Evolutionary conservation across 148 eudicot genomes (phyloP).

Genomic region (Fagopyrum homotropicum): DNA sequence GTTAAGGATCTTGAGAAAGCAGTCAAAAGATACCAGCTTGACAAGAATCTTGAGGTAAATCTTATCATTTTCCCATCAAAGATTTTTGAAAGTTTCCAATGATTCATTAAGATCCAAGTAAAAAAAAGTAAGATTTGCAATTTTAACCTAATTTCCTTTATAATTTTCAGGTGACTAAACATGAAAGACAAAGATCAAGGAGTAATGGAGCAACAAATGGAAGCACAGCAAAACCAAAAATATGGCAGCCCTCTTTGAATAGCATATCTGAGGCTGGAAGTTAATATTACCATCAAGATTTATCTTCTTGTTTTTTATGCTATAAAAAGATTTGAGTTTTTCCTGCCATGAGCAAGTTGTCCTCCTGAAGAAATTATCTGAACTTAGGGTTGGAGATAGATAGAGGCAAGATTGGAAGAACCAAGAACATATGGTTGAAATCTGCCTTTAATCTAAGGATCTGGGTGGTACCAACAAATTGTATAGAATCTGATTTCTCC

Average conservation of each 20-base stretch:
- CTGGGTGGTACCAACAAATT: background rate
- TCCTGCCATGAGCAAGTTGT: slow-evolving; percentile 10
- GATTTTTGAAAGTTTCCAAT: background rate
- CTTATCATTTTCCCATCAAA: background rate
- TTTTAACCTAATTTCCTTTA: background rate
- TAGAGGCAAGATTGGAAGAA: background rate
- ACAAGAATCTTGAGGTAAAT: slow-evolving; percentile 47
- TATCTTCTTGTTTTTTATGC: background rate
- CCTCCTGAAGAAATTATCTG: background rate
- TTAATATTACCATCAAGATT: slow-evolving; percentile 24
- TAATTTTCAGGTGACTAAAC: slow-evolving; percentile 46
- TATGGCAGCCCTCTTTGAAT: slow-evolving; percentile 78
- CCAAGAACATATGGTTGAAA: background rate
- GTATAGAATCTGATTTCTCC: slow-evolving; percentile 21
- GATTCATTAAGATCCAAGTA: background rate
- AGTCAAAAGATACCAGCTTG: slow-evolving; percentile 37
- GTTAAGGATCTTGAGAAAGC: slow-evolving; percentile 35
- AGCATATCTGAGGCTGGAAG: slow-evolving; percentile 85
- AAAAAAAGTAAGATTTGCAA: background rate
- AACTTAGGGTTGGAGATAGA: background rate
- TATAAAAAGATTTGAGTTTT: background rate
- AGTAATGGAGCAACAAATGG: slow-evolving; percentile 29
- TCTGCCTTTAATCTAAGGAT: background rate
- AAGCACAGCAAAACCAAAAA: slow-evolving; percentile 43
- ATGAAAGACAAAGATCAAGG: slow-evolving; percentile 45